Conservation (phyloP, 768 basidiomycete genomes). For the Trametes coccinea region DNA sequence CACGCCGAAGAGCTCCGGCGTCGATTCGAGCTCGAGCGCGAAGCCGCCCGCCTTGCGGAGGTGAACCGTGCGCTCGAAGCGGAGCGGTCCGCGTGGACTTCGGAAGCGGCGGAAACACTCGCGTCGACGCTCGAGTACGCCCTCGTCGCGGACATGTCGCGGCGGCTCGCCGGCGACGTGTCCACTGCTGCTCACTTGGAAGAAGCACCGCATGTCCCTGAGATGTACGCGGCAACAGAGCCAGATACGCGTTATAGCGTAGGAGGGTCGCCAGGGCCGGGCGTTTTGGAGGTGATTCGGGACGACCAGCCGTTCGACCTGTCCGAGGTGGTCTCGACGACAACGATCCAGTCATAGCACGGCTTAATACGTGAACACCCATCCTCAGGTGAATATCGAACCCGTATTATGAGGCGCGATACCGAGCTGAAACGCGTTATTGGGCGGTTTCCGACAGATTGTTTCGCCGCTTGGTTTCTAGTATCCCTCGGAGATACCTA, state of each 20-base stretch:
- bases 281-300: background rate
- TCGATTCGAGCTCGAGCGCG: slow-evolving; percentile 35
- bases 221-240: background rate
- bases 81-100: slow-evolving; percentile 19
- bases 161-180: slow-evolving; percentile 8
- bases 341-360: background rate
- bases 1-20: slow-evolving; percentile 34
- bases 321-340: background rate
- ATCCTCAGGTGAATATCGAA: background rate
- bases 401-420: background rate
- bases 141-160: slow-evolving; percentile 10
- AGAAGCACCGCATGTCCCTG: background rate
- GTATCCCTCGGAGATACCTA: background rate
- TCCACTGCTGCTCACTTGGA: background rate
- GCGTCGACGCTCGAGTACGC: slow-evolving; percentile 15
- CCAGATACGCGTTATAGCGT: background rate
- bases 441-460: too few relatives aligned
- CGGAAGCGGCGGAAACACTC: slow-evolving; percentile 22
- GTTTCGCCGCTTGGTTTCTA: too few relatives aligned
- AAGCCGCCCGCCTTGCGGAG: slow-evolving; percentile 19
- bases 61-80: slow-evolving; percentile 20
- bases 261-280: background rate
- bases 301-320: background rate
- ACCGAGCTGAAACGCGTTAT: background rate
- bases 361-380: background rate